Evolutionary conservation across 1,284 basidiomycete species (phyloP), one percentile per base, ranked within the genome.

Genomic region (Xerocomus minutiporus): DNA sequence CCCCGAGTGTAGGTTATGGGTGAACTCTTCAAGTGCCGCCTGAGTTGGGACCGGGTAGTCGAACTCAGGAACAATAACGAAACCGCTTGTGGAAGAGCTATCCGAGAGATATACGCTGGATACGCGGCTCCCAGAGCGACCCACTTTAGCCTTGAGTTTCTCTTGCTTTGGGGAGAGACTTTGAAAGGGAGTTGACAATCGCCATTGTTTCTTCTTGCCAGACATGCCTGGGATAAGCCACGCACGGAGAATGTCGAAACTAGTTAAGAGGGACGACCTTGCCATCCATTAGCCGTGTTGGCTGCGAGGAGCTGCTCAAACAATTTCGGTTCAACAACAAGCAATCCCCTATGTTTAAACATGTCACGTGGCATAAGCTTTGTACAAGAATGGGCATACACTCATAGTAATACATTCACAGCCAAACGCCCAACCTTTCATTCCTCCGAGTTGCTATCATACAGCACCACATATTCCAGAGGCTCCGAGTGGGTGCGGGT

Each of bases 381-480:
- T 31, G 42, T 44, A 44, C 42, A 44, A 31, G 31, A 44, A 44
- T 23, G 42, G 42, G 23, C 28, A 31, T 17, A 23, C 20, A 36
- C 11, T 34, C 12, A 34, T 40, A 23, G 13, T 8, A 13, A 41
- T 26, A 41, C 40, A 41, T 26, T 15, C 12, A 26, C 20, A 20
- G 20, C 20, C 20, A 20, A 20, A 20, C 20, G 20, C 20, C 45
- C 23, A 47, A 41, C 38, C 26, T 9, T 45, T 67, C 58, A 73
- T 46, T 75, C 81, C 35, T 82, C 81, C 0, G 76, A 80, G 46
- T 73, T 74, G 54, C 81, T 81, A 61, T 87, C 86, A 59, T 85
- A 88, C 50, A 88, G 63, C 55, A 88, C 75, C 15, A 88, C 83
- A 59, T 86, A 88, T 59, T 88, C 85, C 51, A 76, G 63, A 26